Conservation (phyloP, 2,329 filamentous ascomycete genomes). For the Stemphylium vesicarium region DNA sequence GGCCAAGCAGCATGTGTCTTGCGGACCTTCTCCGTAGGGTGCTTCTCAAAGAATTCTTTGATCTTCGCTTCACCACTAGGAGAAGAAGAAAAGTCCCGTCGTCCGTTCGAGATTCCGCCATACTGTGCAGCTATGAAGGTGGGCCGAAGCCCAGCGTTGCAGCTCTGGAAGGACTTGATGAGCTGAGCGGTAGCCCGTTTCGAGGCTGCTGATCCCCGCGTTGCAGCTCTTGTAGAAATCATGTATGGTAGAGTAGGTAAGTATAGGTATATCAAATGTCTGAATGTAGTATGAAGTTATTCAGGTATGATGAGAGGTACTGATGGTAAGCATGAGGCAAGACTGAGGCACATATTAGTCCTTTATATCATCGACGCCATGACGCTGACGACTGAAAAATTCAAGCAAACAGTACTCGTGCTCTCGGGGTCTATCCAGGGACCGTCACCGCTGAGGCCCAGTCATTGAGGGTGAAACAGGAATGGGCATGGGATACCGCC, state of each 20-base stretch:
- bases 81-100: conserved; percentile 53
- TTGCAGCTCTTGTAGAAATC: conserved; percentile 35
- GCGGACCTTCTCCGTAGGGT: conserved; percentile 53
- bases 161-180: conserved; percentile 47
- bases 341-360: conserved; percentile 22
- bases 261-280: conserved; percentile 7
- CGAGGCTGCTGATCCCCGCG: conserved; percentile 38
- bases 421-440: neutral
- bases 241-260: conserved; percentile 25
- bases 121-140: conserved; percentile 43
- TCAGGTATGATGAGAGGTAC: conserved; percentile 11
- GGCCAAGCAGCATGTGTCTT: conserved; percentile 57
- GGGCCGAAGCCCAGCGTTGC: conserved; percentile 37
- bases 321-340: conserved; percentile 26
- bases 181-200: conserved; percentile 48
- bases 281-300: conserved; percentile 7
- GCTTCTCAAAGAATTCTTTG: conserved; percentile 56
- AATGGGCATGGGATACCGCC: conserved; percentile 11
- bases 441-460: conserved; percentile 10
- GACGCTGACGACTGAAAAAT: conserved; percentile 25
- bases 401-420: conserved; percentile 2
- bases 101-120: conserved; percentile 23
- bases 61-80: conserved; percentile 38
- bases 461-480: conserved; percentile 34
- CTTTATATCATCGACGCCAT: conserved; percentile 38